These are phyloP conservation scores for Globisporangium nagaii DNA, from an alignment of 352 stramenopile species.

Conservation along the genomic window DNA sequence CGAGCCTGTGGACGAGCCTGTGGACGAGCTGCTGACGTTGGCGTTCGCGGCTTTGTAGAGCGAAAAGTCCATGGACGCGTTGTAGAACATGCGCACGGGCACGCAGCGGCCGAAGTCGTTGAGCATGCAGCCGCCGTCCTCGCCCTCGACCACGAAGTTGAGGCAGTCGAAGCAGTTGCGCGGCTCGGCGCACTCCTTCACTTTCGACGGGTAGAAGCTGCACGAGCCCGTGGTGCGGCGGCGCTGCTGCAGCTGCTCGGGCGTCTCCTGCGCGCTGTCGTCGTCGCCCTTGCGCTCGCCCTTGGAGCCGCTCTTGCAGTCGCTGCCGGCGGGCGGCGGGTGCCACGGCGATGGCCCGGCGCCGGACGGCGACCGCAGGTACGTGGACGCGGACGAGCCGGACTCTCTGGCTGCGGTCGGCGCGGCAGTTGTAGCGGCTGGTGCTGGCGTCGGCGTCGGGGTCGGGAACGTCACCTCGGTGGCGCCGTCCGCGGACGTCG, in stretches of 20 bases:
- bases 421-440: neutral
- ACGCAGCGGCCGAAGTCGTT: constrained; percentile 17
- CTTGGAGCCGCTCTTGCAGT: constrained; percentile 5
- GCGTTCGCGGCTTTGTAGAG: constrained; percentile 4
- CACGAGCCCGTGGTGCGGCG: constrained; percentile 30
- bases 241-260: constrained; percentile 13
- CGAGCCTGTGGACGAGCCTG: neutral
- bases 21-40: neutral
- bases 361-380: neutral
- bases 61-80: constrained; percentile 7
- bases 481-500: constrained; percentile 11
- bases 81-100: neutral
- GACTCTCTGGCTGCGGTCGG: neutral
- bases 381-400: neutral
- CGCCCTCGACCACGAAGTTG: constrained; percentile 33
- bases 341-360: neutral
- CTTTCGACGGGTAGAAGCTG: constrained; percentile 32
- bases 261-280: constrained; percentile 7
- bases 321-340: neutral
- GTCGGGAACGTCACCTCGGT: constrained; percentile 24
- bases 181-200: constrained; percentile 30
- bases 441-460: neutral
- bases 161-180: constrained; percentile 48
- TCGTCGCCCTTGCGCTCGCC: neutral
- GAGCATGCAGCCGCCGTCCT: constrained; percentile 32